Evolutionary conservation across 371 early-diverging fungal species (phyloP).

Genomic region (Funneliformis caledonium): DNA sequence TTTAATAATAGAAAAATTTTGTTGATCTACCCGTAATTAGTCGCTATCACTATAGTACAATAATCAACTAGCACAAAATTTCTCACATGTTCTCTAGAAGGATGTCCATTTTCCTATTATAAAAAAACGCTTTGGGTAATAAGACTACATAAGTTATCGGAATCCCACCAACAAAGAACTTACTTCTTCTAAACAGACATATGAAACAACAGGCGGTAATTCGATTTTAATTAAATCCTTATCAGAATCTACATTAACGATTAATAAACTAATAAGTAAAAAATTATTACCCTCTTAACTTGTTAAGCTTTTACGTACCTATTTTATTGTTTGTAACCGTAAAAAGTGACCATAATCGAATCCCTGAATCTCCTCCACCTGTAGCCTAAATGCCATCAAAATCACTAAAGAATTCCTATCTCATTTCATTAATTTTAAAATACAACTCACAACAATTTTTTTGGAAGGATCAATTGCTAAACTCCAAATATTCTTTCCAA

Average conservation of each 20-base stretch:
- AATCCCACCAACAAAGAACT: constrained; percentile 53
- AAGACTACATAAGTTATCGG: constrained; percentile 34
- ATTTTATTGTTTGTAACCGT: constrained; percentile 61
- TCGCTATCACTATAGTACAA: constrained; percentile 47
- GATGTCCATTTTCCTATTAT: not conserved
- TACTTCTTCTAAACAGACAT: constrained; percentile 50
- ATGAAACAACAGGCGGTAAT: constrained; percentile 40
- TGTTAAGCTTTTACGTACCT: constrained; percentile 47
- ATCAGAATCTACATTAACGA: constrained; percentile 46
- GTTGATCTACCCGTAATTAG: constrained; percentile 49
- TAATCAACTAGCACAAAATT: constrained; percentile 57
- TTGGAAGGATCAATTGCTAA: constrained; percentile 64
- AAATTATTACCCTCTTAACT: not conserved
- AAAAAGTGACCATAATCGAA: constrained; percentile 72
- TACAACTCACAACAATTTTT: constrained; percentile 50
- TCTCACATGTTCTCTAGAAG: constrained; percentile 44
- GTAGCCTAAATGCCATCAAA: constrained; percentile 53
- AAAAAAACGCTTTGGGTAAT: not conserved
- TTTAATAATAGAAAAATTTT: not conserved
- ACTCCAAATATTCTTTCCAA: constrained; percentile 85
- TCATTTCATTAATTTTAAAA: not conserved
- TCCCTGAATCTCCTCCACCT: constrained; percentile 82
- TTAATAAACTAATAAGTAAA: not conserved
- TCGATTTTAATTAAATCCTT: constrained; percentile 48
- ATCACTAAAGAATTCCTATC: constrained; percentile 40